Conservation (phyloP, 306 rosid genomes). For the Cucurbita moschata region DNA sequence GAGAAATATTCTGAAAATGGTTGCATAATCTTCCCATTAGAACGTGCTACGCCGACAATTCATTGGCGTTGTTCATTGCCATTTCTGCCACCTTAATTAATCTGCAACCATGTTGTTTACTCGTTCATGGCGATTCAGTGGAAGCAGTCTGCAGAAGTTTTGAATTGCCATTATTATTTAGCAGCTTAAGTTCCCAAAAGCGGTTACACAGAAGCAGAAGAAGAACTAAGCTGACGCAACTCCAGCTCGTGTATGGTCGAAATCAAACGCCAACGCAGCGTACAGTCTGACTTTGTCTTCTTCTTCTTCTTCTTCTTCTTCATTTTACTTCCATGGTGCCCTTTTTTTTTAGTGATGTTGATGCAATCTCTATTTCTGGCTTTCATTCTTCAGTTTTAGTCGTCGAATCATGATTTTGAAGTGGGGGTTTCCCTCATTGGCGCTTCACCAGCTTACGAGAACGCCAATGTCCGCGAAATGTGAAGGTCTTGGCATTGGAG, state of each 20-base stretch:
- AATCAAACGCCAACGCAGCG: neutral
- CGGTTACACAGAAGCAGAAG: neutral
- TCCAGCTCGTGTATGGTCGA: neutral
- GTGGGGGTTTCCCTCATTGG: neutral
- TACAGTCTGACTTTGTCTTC: neutral
- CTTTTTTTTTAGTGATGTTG: neutral
- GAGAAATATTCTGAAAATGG: too few relatives aligned
- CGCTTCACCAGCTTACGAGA: neutral
- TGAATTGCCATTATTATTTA: neutral
- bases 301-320: neutral
- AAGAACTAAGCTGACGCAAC: neutral
- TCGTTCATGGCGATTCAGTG: neutral
- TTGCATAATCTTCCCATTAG: too few relatives aligned
- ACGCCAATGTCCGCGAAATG: constrained; percentile 4
- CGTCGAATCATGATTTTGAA: neutral
- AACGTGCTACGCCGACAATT: too few relatives aligned
- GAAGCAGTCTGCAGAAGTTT: neutral
- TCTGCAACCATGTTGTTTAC: neutral
- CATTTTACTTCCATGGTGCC: neutral
- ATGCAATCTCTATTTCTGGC: neutral
- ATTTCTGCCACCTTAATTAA: neutral
- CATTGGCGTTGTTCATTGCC: neutral
- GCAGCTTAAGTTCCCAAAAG: neutral
- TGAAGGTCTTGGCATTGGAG: constrained; percentile 5
- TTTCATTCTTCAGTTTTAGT: neutral